Base-by-base conservation (phyloP, 805 yeast genomes). In the Candida vaughaniae region DNA sequence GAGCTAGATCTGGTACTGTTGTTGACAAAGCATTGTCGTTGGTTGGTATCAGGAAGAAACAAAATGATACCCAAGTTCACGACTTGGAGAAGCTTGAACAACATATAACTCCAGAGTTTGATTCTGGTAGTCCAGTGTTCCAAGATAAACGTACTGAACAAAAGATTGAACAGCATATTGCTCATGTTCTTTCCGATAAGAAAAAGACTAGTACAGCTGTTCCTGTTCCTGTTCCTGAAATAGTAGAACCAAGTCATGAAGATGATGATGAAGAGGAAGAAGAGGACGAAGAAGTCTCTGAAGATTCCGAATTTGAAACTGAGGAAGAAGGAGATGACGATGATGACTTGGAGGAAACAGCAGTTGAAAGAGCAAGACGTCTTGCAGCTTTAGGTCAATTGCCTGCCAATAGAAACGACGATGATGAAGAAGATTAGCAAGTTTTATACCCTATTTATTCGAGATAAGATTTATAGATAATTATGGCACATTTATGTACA, bases 341-440 rank as follows among this genome's bases (percentile, higher is more conserved):
- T 4, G 55, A 52, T 3, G 60, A 51, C 18, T 49, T 41, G 17
- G 67, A 45, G 16, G 90, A 83, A 54, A 81, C 88, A 0, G 82
- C 69, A n/a, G 77, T 79, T 16, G 90, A 84, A 55, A 71, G 76
- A 39, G 65, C 67, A 26, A 73, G 90, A 49, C 69, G 90, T 41
- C 56, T 84, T 38, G 74, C 76, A 4, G 82, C 82, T 0, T 58
- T 77, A 42, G 82, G 82, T 2, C 56, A 60, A 31, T 53, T 58
- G 16, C 50, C 60, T 6, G 66, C 62, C 3, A 58, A 64, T 19
- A 64, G 74, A 41, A 55, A 63, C 33, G 64, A 61, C 11, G 71
- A 67, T 33, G 78, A 75, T 48, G 81, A 77, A 38, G 81, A 77
- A 47, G 74, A 66, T 16, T 59, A 33, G 27, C 5, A 16, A 20